phyloP scores from a whole-genome alignment of 2,329 filamentous ascomycete genomes.

The Fusarium burgessii region DNA sequence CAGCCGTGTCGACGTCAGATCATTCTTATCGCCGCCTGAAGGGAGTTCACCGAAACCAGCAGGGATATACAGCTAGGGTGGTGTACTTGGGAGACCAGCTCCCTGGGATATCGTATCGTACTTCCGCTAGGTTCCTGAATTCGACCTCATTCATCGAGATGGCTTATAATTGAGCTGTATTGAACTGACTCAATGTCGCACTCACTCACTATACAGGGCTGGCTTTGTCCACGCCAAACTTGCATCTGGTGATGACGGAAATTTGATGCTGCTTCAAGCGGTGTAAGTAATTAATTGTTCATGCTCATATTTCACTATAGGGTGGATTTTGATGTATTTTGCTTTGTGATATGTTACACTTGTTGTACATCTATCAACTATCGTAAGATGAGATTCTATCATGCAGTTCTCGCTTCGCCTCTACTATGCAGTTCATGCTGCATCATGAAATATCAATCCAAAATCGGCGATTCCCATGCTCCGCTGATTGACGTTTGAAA shows the following conservation, averaged over 20 bases:
- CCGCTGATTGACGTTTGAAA: slow-evolving; percentile 1
- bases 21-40: slow-evolving; percentile 46
- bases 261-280: slow-evolving; percentile 4
- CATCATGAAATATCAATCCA: slow-evolving; percentile 2
- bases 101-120: slow-evolving; percentile 4
- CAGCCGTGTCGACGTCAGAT: slow-evolving; percentile 41
- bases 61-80: slow-evolving; percentile 24
- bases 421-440: slow-evolving; percentile 16
- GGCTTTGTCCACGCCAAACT: slow-evolving; percentile 1
- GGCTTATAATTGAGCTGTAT: background rate
- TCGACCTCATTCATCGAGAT: background rate
- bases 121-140: slow-evolving; percentile 8
- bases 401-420: slow-evolving; percentile 4
- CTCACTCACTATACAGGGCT: slow-evolving; percentile 5
- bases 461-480: slow-evolving; percentile 24
- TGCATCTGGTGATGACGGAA: background rate
- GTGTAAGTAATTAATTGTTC: background rate
- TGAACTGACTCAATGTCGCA: slow-evolving; percentile 12
- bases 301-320: background rate
- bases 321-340: background rate
- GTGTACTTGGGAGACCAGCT: slow-evolving; percentile 5
- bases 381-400: slow-evolving; percentile 44
- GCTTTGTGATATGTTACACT: slow-evolving; percentile 2
- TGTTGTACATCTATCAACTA: slow-evolving; percentile 21
- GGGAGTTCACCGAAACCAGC: slow-evolving; percentile 32